Conservation (phyloP, 2,329 filamentous ascomycete genomes). For the Diatrype stigma region DNA sequence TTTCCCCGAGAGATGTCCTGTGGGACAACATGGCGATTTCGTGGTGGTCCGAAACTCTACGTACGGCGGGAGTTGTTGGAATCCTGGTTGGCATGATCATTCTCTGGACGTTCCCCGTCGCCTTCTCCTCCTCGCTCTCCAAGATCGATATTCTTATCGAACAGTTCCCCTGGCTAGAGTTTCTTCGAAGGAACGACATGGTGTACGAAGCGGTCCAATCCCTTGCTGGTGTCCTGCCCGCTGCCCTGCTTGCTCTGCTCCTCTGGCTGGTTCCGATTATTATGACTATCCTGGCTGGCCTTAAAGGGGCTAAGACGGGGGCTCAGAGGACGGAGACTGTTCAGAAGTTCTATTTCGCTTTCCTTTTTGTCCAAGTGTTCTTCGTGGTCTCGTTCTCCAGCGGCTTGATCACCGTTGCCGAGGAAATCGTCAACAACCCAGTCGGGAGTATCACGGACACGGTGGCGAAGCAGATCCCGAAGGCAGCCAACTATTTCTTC, state of each 20-base stretch:
- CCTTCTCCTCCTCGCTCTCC: slow-evolving; percentile 78
- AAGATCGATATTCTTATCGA: slow-evolving; percentile 69
- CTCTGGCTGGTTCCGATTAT: slow-evolving; percentile 79
- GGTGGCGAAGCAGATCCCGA: slow-evolving; percentile 76
- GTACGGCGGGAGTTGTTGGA: slow-evolving; percentile 60
- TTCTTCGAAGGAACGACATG: slow-evolving; percentile 56
- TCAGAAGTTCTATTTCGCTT: slow-evolving; percentile 88
- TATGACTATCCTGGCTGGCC: slow-evolving; percentile 65
- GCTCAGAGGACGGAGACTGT: slow-evolving; percentile 76
- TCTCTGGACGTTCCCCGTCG: slow-evolving; percentile 86
- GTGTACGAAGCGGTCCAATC: slow-evolving; percentile 59
- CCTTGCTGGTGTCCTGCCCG: slow-evolving; percentile 82
- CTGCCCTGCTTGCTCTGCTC: slow-evolving; percentile 69
- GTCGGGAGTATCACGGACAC: slow-evolving; percentile 59
- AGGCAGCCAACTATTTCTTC: slow-evolving; percentile 94
- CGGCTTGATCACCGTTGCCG: slow-evolving; percentile 60
- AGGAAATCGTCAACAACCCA: slow-evolving; percentile 54
- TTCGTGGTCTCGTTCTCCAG: slow-evolving; percentile 84
- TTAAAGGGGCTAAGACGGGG: slow-evolving; percentile 79
- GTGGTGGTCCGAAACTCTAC: slow-evolving; percentile 88
- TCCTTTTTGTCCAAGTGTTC: slow-evolving; percentile 93
- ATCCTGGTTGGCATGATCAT: slow-evolving; percentile 73
- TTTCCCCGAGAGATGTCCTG: slow-evolving; percentile 85
- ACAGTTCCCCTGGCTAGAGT: slow-evolving; percentile 64
- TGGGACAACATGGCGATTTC: slow-evolving; percentile 97